Evolutionary conservation across 2,329 filamentous ascomycete species (phyloP).

Genomic region (Fusarium domesticum): DNA sequence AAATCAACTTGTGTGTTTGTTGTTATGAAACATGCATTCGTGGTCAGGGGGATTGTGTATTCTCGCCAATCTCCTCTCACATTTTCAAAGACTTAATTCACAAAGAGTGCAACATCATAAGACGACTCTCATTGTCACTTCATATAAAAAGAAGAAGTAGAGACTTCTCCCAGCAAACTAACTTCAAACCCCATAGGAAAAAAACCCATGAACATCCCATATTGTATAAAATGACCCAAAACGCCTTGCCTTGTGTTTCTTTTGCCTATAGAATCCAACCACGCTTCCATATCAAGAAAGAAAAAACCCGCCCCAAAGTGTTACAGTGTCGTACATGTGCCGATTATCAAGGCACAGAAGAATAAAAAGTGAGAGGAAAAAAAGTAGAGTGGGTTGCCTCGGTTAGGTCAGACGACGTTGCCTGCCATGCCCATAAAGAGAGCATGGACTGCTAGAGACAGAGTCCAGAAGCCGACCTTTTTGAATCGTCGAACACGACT

Average conservation of each 20-base stretch:
- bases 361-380: slow-evolving; percentile 2
- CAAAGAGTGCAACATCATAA: too few relatives aligned
- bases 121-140: neutral
- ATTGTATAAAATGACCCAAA: slow-evolving; percentile 7
- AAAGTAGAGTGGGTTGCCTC: slow-evolving; percentile 11
- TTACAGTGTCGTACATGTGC: slow-evolving; percentile 15
- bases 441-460: slow-evolving; percentile 88
- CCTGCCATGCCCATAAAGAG: slow-evolving; percentile 94
- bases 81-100: too few relatives aligned
- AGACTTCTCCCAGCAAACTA: slow-evolving; percentile 9
- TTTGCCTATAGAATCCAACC: slow-evolving; percentile 11
- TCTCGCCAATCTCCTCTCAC: too few relatives aligned
- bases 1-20: too few relatives aligned
- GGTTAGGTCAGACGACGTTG: slow-evolving; percentile 51
- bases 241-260: slow-evolving; percentile 19
- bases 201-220: slow-evolving; percentile 5
- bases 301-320: slow-evolving; percentile 7
- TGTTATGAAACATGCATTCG: too few relatives aligned
- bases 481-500: slow-evolving; percentile 82
- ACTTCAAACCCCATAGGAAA: slow-evolving; percentile 11
- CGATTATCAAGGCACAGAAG: slow-evolving; percentile 5
- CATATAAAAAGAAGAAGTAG: neutral
- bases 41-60: too few relatives aligned
- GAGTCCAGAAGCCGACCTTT: slow-evolving; percentile 94
- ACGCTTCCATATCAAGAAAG: neutral